Base-by-base conservation (phyloP, 306 rosid species). In the Astragalus glycyphyllos region DNA sequence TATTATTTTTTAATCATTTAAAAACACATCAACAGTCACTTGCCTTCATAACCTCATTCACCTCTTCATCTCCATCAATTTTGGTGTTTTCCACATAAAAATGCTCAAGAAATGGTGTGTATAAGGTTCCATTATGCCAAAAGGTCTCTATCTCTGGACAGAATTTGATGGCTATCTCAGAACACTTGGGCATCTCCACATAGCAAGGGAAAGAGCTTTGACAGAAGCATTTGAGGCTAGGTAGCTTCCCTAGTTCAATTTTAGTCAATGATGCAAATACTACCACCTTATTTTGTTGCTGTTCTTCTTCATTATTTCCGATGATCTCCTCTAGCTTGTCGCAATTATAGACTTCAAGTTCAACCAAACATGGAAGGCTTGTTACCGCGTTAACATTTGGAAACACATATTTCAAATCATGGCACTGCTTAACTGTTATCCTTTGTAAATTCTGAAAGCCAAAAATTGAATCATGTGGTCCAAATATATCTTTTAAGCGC, bases 111-210 rank as follows among this genome's bases (percentile, higher is more conserved):
- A 0, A 0, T 55, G 67, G 67, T 15, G 67, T 16, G 15, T 38
- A 61, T 16, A 40, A 10, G 32, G 20, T 61, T 10, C 49, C 67
- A 8, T 16, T 1, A 9, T 9, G 2, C 47, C 67, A 61, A 61
- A 61, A 61, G 16, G 4, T 16, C 35, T 61, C 41, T 50, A 61
- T 61, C 32, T 38, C 9, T 40, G 9, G 49, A 2, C 49, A 38
- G 0, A 16, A 14, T 40, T 9, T 0, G 16, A 61, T 40, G 0
- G 0, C 0, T 16, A 61, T 8, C 4, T 0, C 0, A 0, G 0
- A 0, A 5, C 5, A 16, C 0, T 0, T 0, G 10, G 50, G 67
- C 9, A 61, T n/a, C 49, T 40, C 67, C 9, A 42, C 68, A 41
- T 20, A 41, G 51, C 17, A 62, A 17, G 15, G 9, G 49, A 40